A percentile compares a stretch with the other conserved stretches of the same genome.
Evolutionary conservation across 2,329 filamentous ascomycete species (phyloP).

Genomic region (Exophiala spinifera): DNA sequence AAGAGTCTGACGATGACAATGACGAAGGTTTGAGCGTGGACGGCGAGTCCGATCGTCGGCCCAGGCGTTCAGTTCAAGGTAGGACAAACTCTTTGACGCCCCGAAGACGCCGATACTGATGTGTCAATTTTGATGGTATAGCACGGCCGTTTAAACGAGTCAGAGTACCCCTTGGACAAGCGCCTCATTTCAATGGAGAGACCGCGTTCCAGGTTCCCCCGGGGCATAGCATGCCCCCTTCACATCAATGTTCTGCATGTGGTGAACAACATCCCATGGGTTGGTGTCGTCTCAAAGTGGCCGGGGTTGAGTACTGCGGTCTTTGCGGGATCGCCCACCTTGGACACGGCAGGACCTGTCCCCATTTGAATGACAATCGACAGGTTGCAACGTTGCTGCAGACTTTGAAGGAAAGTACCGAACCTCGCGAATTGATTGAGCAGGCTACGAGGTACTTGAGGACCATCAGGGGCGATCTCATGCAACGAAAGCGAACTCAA

Average conservation of each 20-base stretch:
- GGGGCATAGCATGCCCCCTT: conserved; percentile 18
- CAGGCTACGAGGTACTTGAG: conserved; percentile 56
- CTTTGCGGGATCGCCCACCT: conserved; percentile 63
- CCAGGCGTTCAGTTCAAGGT: conserved; percentile 21
- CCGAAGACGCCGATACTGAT: conserved; percentile 16
- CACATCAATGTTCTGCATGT: conserved; percentile 53
- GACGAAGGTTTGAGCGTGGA: conserved; percentile 33
- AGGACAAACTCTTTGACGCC: conserved; percentile 4
- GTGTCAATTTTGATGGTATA: conserved; percentile 13
- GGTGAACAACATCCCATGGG: conserved; percentile 52
- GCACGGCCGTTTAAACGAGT: conserved; percentile 41
- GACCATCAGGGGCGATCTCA: conserved; percentile 55
- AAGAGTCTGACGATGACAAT: conserved; percentile 39
- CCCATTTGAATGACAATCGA: conserved; percentile 60
- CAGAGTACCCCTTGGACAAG: conserved; percentile 28
- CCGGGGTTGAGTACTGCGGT: conserved; percentile 60
- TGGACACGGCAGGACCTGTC: conserved; percentile 56
- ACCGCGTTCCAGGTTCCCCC: conserved; percentile 18
- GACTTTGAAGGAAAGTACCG: conserved; percentile 57
- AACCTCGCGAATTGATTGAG: conserved; percentile 53
- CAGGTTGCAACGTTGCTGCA: conserved; percentile 64
- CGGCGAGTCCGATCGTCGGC: conserved; percentile 23
- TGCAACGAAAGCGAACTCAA: conserved; percentile 48
- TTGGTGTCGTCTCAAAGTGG: conserved; percentile 59
- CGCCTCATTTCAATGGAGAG: conserved; percentile 29